Base-by-base conservation (phyloP, 441 rosid genomes). In the Erysimum cheiri region DNA sequence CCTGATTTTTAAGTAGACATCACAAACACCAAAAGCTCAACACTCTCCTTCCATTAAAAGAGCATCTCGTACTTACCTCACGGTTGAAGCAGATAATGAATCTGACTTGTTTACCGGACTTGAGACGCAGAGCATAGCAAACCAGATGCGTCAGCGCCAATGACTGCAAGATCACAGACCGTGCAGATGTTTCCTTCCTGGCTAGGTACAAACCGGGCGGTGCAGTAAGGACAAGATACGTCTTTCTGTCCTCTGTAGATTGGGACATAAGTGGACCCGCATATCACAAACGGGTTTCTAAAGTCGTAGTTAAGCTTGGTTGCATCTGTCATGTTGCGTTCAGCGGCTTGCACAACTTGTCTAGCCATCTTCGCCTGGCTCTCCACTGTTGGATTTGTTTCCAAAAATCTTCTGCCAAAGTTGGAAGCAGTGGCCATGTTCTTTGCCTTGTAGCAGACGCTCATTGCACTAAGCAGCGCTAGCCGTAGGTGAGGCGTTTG, bases 141-240 rank as follows among this genome's bases (percentile, higher is more conserved):
- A 43, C 93, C 93, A 8, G 93, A 86, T 47, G 98, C 93, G 77
- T 92, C 97, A 36, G 91, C 88, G 3, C 98, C 97, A n/a, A 88
- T 79, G 12, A 87, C 88, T 2, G 98, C 86, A 41, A 93, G 91
- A 77, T 90, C 97, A 77, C 97, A 93, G 8, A 93, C 96, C 0
- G 85, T 39, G 55, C 98, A 93, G 60, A 88, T 82, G 74, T 81
- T 75, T 22, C 93, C 96, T 71, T 85, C 96, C 69, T 86, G 88
- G 80, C 70, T 64, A 12, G 91, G 93, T 15, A 93, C 98, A 46
- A 93, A 93, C 12, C 92, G 76, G 10, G 96, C 77, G 2, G 83
- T 81, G 70, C 98, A 93, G 77, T 86, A 93, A 0, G 98, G 91
- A 75, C 98, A 93, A 0, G 91, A 77, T 8, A 83, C 87, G 17